Percentiles rank a stretch among this genome's conserved stretches.
Conservation (phyloP, 2,329 filamentous ascomycete species). For the Coniochaeta sp. region DNA sequence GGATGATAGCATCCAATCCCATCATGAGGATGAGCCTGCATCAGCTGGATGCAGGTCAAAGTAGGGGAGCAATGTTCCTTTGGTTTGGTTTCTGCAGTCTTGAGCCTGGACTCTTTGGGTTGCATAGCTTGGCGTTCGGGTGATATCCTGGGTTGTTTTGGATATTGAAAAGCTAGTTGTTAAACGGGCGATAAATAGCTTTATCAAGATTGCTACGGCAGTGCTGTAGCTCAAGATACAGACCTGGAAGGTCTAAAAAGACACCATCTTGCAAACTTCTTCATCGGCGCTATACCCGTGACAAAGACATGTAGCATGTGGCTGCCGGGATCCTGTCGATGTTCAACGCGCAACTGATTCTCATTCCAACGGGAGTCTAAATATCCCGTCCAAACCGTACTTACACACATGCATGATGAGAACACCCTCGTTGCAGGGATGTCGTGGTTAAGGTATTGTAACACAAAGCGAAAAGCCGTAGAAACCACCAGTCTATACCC, state of each 20-base stretch:
- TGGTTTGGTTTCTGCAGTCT: too few species aligned
- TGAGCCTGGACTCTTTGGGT: background rate
- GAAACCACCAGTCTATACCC: constrained; percentile 1
- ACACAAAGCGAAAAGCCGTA: background rate
- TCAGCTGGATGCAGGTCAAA: background rate
- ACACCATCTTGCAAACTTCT: background rate
- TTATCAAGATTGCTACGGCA: background rate
- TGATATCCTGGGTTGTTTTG: background rate
- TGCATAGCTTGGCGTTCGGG: background rate
- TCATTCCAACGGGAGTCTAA: background rate
- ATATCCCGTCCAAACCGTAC: background rate
- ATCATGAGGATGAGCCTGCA: background rate
- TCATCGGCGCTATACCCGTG: too few species aligned
- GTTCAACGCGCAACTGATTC: background rate
- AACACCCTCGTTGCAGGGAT: background rate
- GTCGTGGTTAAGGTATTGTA: background rate
- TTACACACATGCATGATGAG: background rate
- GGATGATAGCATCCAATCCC: too few species aligned
- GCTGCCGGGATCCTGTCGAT: background rate
- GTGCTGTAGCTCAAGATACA: background rate
- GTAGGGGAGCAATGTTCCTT: background rate
- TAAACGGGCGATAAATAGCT: too few species aligned
- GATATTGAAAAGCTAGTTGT: too few species aligned
- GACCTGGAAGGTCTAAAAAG: background rate
- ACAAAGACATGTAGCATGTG: too few species aligned